Evolutionary conservation across 192 early-diverging fungal genomes (phyloP), one percentile per base, ranked within the genome.

Genomic region (Gamsiella multidivaricata): DNA sequence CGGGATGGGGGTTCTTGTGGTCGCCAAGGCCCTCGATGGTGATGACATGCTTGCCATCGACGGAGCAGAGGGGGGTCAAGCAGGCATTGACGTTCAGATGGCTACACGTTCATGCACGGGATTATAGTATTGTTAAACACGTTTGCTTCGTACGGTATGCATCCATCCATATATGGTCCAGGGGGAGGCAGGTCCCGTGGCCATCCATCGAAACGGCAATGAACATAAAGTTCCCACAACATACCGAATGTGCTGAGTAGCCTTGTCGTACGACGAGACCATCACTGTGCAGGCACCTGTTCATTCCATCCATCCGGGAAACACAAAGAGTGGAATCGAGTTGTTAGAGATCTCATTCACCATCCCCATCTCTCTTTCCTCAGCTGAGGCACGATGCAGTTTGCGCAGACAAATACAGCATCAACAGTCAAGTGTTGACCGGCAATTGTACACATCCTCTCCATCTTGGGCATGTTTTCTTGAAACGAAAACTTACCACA

Each of bases 21-120:
- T 85, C 86, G 12, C 94, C 93, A 29, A 94, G 81, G 11, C 93
- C 94, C 60, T 95, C 94, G 23, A 94, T 88, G 0, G 94, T 95
- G 52, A 93, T 88, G 36, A 95, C 87, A 75, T 95, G 94, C 75
- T 92, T 92, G 60, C 89, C 88, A 70, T 95, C 88, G 42, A 95
- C 64, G 7, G 88, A 86, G 72, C 85, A 89, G 2, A 91, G 78
- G 1, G 90, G 94, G 4, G 86, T 88, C 50, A 95, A 86, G 54
- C 94, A 95, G 33, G 92, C 74, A 47, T 78, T 78, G 52, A 78
- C 74, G 49, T 78, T 78, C 59, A 78, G 29, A 49, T 86, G 84
- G 41, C 69, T 71, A 37, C 18, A 33, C n/a, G 22, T 18, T 15
- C 33, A 14, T 12, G 26, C 33, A 29, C 26, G 28, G 42, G 25